Evolutionary conservation across 2,329 filamentous ascomycete species (phyloP).

Genomic region (Myrmaecium sp.): DNA sequence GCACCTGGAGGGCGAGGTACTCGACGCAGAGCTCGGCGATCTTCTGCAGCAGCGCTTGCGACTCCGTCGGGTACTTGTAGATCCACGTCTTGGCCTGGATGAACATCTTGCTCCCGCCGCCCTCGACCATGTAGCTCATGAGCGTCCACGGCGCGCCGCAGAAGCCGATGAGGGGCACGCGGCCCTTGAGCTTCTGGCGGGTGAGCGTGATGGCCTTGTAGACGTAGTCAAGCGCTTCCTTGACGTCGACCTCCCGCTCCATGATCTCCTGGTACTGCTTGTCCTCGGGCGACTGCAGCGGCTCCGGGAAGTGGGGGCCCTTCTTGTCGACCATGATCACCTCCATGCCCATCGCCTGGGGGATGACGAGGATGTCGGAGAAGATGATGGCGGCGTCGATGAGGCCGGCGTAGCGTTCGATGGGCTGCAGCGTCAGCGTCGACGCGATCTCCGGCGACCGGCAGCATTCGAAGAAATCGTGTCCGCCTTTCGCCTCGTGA

Average conservation of each 20-base stretch:
- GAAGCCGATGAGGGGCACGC: constrained; percentile 89
- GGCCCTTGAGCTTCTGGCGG: constrained; percentile 67
- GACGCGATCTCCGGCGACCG: constrained; percentile 84
- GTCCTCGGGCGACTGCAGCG: constrained; percentile 63
- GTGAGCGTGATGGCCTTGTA: constrained; percentile 92
- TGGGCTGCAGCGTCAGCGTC: constrained; percentile 81
- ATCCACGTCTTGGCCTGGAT: constrained; percentile 92
- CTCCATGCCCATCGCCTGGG: constrained; percentile 95
- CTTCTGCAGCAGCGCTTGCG: constrained; percentile 70
- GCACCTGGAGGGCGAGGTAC: constrained; percentile 79
- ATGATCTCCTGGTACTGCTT: constrained; percentile 68
- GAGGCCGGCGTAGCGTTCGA: constrained; percentile 78
- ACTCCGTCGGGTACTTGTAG: constrained; percentile 69
- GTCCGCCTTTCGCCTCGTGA: constrained; percentile 76
- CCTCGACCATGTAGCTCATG: constrained; percentile 98
- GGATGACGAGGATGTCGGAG: constrained; percentile 93
- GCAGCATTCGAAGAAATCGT: constrained; percentile 97
- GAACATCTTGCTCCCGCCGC: constrained; percentile 90
- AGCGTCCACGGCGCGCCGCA: constrained; percentile 95
- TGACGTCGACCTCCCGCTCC: constrained; percentile 64
- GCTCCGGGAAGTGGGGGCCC: constrained; percentile 83
- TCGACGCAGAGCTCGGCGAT: constrained; percentile 91
- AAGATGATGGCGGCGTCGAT: constrained; percentile 98
- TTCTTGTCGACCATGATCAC: constrained; percentile 98
- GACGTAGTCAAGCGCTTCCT: constrained; percentile 75